Percentiles rank a stretch among this genome's conserved stretches.
These are phyloP conservation scores for Eucalyptus microcorys DNA, from an alignment of 345 rosid species.

Conservation along the genomic window DNA sequence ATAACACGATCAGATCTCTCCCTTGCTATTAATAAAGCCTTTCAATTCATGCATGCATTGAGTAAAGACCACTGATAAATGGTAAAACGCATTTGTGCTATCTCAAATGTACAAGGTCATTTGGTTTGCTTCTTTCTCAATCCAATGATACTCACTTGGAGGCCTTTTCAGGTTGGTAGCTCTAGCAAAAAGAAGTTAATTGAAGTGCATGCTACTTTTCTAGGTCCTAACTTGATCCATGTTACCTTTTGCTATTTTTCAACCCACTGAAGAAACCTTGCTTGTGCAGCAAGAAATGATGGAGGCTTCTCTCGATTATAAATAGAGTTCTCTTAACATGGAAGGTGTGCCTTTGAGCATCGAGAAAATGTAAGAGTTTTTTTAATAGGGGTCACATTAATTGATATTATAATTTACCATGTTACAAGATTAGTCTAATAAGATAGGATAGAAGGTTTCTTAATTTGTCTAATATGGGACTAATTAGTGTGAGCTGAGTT, in stretches of 20 bases:
- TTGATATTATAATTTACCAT: too few relatives aligned
- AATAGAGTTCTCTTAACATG: not conserved
- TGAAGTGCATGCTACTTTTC: not conserved
- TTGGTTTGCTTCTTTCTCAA: not conserved
- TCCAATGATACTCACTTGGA: not conserved
- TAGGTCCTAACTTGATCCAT: not conserved
- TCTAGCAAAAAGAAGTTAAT: not conserved
- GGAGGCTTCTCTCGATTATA: not conserved
- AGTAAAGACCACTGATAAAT: not conserved
- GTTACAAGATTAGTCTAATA: too few relatives aligned
- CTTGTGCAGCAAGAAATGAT: not conserved
- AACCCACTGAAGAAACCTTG: not conserved
- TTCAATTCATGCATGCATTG: not conserved
- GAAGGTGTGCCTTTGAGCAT: not conserved
- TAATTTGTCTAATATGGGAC: too few relatives aligned
- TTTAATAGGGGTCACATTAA: too few relatives aligned
- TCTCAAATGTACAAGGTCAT: not conserved
- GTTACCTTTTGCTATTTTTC: not conserved
- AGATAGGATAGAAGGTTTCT: rapidly evolving
- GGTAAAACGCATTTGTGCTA: not conserved
- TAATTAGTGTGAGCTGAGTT: too few relatives aligned
- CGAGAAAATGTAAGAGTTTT: too few relatives aligned
- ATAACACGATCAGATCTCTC: not conserved
- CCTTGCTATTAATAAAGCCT: not conserved
- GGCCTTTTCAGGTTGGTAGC: not conserved